A percentile compares a stretch with the other conserved stretches of the same genome.
Conservation (phyloP, 176 grass and related monocot species). For the Stipa capillata region DNA sequence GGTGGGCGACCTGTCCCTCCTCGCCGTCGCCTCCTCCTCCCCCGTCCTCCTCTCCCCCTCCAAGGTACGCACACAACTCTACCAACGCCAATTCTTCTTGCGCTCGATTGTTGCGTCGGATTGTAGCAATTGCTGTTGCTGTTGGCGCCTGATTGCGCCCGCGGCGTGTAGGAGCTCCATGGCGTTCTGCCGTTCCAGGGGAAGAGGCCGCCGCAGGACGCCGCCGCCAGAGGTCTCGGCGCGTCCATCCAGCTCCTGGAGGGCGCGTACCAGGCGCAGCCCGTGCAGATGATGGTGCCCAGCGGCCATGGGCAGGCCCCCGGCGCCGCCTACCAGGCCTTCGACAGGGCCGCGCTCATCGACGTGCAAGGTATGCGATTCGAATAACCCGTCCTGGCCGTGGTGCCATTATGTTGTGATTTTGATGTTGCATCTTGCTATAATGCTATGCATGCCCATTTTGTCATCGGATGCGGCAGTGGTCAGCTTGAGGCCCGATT, state of each 20-base stretch:
- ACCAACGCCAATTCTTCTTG: not conserved
- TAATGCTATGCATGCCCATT: not conserved
- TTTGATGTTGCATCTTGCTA: not conserved
- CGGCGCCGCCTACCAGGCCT: constrained; percentile 12
- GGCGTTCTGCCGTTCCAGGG: constrained; percentile 30
- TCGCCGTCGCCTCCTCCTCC: constrained; percentile 28
- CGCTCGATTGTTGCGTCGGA: not conserved
- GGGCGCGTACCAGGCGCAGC: not conserved
- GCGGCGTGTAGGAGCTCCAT: constrained; percentile 29
- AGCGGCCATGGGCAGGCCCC: constrained; percentile 6
- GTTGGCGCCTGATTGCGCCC: not conserved
- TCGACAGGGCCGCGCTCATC: constrained; percentile 44
- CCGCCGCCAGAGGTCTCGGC: not conserved
- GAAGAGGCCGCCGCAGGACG: constrained; percentile 35
- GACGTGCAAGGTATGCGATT: constrained; percentile 47
- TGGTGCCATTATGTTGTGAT: not conserved
- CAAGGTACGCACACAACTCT: not conserved
- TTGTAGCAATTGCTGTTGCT: not conserved
- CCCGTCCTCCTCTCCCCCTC: constrained; percentile 24
- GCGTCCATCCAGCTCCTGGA: constrained; percentile 35
- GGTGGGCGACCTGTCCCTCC: constrained; percentile 40
- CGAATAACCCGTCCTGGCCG: too few species aligned
- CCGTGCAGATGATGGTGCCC: constrained; percentile 20
- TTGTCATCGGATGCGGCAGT: too few species aligned
- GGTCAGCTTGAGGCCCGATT: too few species aligned